phyloP scores from a whole-genome alignment of 495 filamentous ascomycete species.

The Pseudevernia furfuracea region DNA sequence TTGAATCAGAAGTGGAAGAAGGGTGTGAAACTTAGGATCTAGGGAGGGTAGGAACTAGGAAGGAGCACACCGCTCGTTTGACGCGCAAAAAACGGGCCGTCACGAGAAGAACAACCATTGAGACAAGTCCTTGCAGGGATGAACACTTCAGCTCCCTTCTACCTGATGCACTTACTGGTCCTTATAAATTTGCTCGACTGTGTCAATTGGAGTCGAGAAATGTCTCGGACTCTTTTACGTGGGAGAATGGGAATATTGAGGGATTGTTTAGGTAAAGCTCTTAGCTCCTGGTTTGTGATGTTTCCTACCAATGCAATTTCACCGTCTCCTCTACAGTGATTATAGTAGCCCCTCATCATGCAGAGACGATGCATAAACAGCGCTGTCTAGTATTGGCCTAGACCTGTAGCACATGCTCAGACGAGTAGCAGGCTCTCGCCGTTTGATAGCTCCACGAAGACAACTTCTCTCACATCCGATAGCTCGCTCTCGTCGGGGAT shows the following conservation, averaged over 20 bases:
- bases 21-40: not conserved
- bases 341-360: not conserved
- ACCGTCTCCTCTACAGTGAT: too few species aligned
- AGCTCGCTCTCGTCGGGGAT: conserved; percentile 19
- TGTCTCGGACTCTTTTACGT: not conserved
- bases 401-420: not conserved
- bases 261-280: not conserved
- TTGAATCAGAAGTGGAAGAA: not conserved
- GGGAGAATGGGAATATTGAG: not conserved
- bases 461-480: conserved; percentile 25
- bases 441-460: conserved; percentile 37
- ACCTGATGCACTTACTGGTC: not conserved
- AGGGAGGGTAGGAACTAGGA: not conserved
- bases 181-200: not conserved
- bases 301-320: not conserved
- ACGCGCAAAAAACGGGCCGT: not conserved
- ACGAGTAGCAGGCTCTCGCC: conserved; percentile 38
- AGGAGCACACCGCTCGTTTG: not conserved
- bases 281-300: not conserved
- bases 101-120: not conserved
- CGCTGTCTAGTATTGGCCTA: not conserved
- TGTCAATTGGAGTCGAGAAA: not conserved
- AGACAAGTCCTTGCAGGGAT: too few species aligned
- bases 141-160: too few species aligned
- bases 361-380: not conserved